Conservation (phyloP, 2,329 filamentous ascomycete genomes). For the Diaporthe sp. region DNA sequence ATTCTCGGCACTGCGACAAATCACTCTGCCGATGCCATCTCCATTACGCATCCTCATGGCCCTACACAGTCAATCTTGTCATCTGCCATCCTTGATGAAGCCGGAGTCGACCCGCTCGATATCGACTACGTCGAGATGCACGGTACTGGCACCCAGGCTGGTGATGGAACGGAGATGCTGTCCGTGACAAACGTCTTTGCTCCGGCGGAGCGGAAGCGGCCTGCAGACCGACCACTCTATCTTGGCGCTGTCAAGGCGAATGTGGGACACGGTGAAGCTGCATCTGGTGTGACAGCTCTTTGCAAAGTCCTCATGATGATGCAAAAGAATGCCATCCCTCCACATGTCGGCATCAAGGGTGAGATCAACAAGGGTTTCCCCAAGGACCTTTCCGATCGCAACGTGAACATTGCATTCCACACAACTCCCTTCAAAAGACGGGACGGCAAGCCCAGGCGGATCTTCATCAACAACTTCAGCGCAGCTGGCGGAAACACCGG, state of each 20-base stretch:
- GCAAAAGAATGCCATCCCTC: constrained; percentile 73
- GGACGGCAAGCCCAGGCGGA: constrained; percentile 61
- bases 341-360: constrained; percentile 77
- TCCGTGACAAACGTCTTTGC: constrained; percentile 75
- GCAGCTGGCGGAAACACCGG: constrained; percentile 81
- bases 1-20: constrained; percentile 84
- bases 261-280: constrained; percentile 73
- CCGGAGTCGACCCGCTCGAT: constrained; percentile 81
- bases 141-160: constrained; percentile 88
- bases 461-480: constrained; percentile 78
- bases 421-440: constrained; percentile 64
- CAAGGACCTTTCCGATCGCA: constrained; percentile 67
- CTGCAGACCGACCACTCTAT: constrained; percentile 67
- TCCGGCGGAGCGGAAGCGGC: constrained; percentile 60
- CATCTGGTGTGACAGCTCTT: constrained; percentile 73
- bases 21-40: constrained; percentile 84
- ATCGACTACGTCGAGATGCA: constrained; percentile 92
- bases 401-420: constrained; percentile 71
- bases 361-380: constrained; percentile 74
- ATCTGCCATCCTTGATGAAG: constrained; percentile 77
- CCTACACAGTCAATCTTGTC: constrained; percentile 82
- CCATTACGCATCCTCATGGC: constrained; percentile 87
- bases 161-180: constrained; percentile 85
- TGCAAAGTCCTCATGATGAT: constrained; percentile 77
- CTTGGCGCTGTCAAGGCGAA: constrained; percentile 76